Base-by-base conservation (phyloP, 2,329 filamentous ascomycete species). In the Apiospora arundinis region DNA sequence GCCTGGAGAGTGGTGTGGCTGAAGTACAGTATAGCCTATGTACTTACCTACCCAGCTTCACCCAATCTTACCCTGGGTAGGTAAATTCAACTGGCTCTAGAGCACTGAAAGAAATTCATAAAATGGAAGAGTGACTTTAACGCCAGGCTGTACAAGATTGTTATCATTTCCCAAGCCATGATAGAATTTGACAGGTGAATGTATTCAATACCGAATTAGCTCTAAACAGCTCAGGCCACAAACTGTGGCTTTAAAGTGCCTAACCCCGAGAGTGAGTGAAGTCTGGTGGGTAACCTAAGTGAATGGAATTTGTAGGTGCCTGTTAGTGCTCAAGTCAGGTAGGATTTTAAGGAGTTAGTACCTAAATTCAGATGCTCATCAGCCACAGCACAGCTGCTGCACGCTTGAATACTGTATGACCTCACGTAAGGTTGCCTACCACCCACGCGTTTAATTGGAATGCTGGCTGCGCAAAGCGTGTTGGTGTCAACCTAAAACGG, bases 381-480 rank as follows among this genome's bases (percentile, higher is more conserved):
- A 63, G 56, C 56, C 56, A 63, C 56, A 63, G 18, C 32, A 63
- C 4, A 40, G 21, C 56, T n/a, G 28, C 28, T 40, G 28, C 56
- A 14, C 18, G 32, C 28, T 63, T 32, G 56, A 63, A 63, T 63
- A 63, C 56, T 40, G 56, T 63, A 63, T 63, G 56, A 63, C 32
- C 56, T 63, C 56, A 63, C 56, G 56, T n/a, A 63, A 40, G 32
- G 18, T 14, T 42, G 45, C 16, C 40, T 44, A 32, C 66, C 42
- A 12, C 25, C 25, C 66, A 68, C 66, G 66, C 66, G 66, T 68
- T 68, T 68, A 68, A 68, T 68, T 68, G 66, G 66, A 68, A 68
- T 68, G 66, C n/a, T 68, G 66, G 44, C 25, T 48, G 48, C 23
- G 23, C 18, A 68, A 48, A 68, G 42, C 66, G 66, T 48, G 66